Evolutionary conservation across 2,329 filamentous ascomycete species (phyloP).

Genomic region (Tolypocladium endophyticum): DNA sequence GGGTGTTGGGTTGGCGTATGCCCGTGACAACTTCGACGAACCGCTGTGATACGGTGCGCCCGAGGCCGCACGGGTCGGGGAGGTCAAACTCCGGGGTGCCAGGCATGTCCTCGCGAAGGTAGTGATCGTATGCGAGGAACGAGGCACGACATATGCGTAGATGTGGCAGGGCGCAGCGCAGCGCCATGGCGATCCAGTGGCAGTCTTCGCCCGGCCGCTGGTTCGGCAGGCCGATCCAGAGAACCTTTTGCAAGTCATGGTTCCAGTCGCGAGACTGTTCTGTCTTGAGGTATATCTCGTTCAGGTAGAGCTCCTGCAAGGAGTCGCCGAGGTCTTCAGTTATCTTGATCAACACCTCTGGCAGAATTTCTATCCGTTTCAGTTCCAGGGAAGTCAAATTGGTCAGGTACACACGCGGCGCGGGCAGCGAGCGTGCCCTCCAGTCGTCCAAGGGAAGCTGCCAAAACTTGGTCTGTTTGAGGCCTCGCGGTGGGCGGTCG

Average conservation of each 20-base stretch:
- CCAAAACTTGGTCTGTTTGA: constrained; percentile 27
- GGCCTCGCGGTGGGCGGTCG: constrained; percentile 21
- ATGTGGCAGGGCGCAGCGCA: constrained; percentile 23
- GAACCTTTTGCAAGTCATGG: constrained; percentile 19
- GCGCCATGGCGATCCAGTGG: constrained; percentile 30
- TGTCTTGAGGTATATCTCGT: constrained; percentile 33
- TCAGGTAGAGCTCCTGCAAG: constrained; percentile 33
- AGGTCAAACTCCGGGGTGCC: constrained; percentile 26
- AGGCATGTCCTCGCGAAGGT: constrained; percentile 20
- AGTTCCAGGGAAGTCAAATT: constrained; percentile 33
- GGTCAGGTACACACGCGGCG: constrained; percentile 22
- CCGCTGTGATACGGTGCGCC: constrained; percentile 30
- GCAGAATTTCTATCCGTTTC: constrained; percentile 27
- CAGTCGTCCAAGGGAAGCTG: constrained; percentile 27
- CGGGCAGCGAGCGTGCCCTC: constrained; percentile 26
- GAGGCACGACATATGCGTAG: constrained; percentile 32
- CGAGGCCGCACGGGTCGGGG: constrained; percentile 28
- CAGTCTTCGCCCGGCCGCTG: constrained; percentile 23
- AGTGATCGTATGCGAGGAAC: constrained; percentile 32
- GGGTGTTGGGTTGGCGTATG: constrained; percentile 23
- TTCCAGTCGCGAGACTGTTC: constrained; percentile 23
- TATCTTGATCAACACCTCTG: constrained; percentile 22
- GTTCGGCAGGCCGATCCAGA: constrained; percentile 37
- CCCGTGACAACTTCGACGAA: constrained; percentile 35
- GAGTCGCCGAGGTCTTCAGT: constrained; percentile 24